Evolutionary conservation across 345 rosid genomes (phyloP), one percentile per base, ranked within the genome.

Genomic region (Excoecaria agallocha): DNA sequence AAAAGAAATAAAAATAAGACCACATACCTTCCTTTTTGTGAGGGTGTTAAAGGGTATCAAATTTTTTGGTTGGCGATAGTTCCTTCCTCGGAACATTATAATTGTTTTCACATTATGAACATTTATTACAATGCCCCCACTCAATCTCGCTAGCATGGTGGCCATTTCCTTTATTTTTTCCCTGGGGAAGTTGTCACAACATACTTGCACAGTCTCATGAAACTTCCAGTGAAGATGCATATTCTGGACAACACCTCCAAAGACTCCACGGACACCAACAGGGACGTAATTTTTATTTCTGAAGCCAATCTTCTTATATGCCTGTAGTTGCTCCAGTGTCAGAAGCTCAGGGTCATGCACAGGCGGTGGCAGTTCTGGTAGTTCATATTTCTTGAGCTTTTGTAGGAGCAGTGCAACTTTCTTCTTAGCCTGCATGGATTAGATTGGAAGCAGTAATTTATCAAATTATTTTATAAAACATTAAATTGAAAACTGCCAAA

Each of bases 211-310:
- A 0, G 98, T 94, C 88, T 94, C 98, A 69, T 94, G 98, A 86
- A 94, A 94, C 86, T 94, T 94, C 98, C 98, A 94, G 61, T 94
- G 98, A 74, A 94, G 85, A 86, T 94, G 98, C 98, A 94, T 91
- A 81, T 94, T 94, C 71, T 93, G 98, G 7, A 94, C 98, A 38
- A 93, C 98, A 71, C 98, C 98, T 72, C 98, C 97, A 82, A 94
- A 94, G 71, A 94, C 98, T 66, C 98, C 98, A 75, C 98, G 92
- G 50, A 93, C 94, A 86, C 98, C 98, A 55, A 94, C 98, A 43
- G 98, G 98, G 25, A 93, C 98, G 72, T 94, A 94, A 70, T 94
- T 93, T 74, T 86, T 94, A 74, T 94, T 94, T 84, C 78, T 91
- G 77, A 91, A 91, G 65, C 98, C 98, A 46, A 94, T 87, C 86